phyloP scores from a whole-genome alignment of 1,284 basidiomycete species.

The Schizopora paradoxa region DNA sequence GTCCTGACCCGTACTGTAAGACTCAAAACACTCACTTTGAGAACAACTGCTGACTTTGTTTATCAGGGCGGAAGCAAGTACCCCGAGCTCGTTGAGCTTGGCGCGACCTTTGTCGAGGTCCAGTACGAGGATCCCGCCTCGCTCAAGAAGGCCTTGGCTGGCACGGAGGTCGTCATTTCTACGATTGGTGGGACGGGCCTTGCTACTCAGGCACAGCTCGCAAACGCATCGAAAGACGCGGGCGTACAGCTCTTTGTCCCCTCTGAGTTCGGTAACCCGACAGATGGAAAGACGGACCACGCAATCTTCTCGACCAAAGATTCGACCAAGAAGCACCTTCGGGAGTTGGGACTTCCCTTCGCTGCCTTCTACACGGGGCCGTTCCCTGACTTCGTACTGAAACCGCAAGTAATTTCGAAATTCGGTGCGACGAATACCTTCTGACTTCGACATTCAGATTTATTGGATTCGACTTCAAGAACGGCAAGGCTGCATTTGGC shows the following conservation, averaged over 20 bases:
- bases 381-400: constrained; percentile 21
- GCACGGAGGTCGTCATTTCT: constrained; percentile 33
- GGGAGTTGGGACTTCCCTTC: constrained; percentile 30
- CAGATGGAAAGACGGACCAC: constrained; percentile 26
- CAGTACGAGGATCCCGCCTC: constrained; percentile 29
- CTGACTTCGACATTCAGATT: constrained; percentile 20
- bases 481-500: constrained; percentile 29
- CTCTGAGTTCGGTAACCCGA: constrained; percentile 32
- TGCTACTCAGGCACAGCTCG: constrained; percentile 28
- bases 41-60: too few relatives aligned
- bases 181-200: constrained; percentile 27
- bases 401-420: background rate
- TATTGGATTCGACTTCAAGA: constrained; percentile 22
- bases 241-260: constrained; percentile 36
- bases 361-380: constrained; percentile 30
- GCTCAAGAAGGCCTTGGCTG: constrained; percentile 27
- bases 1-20: constrained; percentile 21
- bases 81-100: constrained; percentile 16
- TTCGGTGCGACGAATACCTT: constrained; percentile 22
- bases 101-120: constrained; percentile 27
- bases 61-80: background rate
- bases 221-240: constrained; percentile 33
- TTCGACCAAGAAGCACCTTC: constrained; percentile 24
- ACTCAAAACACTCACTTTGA: background rate
- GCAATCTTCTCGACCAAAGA: constrained; percentile 11